Base-by-base conservation (phyloP, 495 filamentous ascomycete species). In the Podospora tetraspora region DNA sequence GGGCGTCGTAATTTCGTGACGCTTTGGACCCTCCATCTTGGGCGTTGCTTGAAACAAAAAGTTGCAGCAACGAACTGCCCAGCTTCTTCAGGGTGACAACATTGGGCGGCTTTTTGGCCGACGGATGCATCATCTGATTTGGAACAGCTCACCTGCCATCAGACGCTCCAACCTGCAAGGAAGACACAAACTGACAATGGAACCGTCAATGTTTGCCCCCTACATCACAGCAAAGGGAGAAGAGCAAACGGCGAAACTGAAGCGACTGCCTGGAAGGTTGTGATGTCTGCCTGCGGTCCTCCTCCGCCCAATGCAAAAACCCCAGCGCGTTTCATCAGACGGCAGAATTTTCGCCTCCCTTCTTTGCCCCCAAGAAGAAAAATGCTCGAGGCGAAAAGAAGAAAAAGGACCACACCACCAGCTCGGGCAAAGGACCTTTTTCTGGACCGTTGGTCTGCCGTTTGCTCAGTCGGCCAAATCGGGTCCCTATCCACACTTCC, bases 401-500 rank as follows among this genome's bases (percentile, higher is more conserved):
- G 37, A 52, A 52, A n/a, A 52, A n/a, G 19, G 19, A 60, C 59
- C 12, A 52, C 43, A 19, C 19, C 43, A 52, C 43, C 43, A 52
- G 16, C 6, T n/a, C 43, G 43, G 43, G 4, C 43, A 52, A n/a
- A 52, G 43, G 59, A 25, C 59, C 59, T 29, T 60, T 60, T 60
- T 52, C 43, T 52, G 43, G 43, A n/a, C 43, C 43, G 43, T 52
- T 52, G 43, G 43, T 52, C 43, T 52, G 43, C 43, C 16, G 43
- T 52, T 52, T 52, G 43, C 43, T 52, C 43, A 52, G 43, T 52
- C 43, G 19, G 58, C 52, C 61, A 70, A 67, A 57, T 23, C 43
- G 66, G 68, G 59, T 68, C 60, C 30, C 56, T 34, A 68, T 64
- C 63, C 27, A 52, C 62, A 30, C 59, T 63, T 68, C 64, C 67